Percentiles rank a stretch among this genome's conserved stretches.
phyloP scores from a whole-genome alignment of 257 asterid genomes.

The Ballota nigra region DNA sequence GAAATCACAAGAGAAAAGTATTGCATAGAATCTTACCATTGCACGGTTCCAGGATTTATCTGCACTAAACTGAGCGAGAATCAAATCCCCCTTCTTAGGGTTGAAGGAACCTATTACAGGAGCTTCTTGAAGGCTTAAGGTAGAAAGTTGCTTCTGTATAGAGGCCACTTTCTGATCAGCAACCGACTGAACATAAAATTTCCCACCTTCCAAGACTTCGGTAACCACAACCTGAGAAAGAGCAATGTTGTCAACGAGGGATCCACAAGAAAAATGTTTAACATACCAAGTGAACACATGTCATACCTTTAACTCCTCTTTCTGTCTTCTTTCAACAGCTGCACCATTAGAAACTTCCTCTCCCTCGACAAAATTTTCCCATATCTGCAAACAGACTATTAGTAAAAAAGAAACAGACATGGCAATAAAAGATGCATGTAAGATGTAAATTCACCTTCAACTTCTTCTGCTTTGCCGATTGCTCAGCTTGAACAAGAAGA shows the following conservation, averaged over 20 bases:
- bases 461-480: slow-evolving; percentile 86
- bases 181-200: slow-evolving; percentile 79
- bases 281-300: neutral
- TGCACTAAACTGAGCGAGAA: slow-evolving; percentile 81
- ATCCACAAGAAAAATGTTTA: neutral
- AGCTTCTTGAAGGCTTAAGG: slow-evolving; percentile 75
- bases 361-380: slow-evolving; percentile 79
- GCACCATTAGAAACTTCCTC: slow-evolving; percentile 63
- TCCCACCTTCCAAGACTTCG: slow-evolving; percentile 89
- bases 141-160: slow-evolving; percentile 79
- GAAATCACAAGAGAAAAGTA: neutral
- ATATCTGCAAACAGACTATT: slow-evolving; percentile 43
- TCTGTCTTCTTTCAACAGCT: slow-evolving; percentile 59
- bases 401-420: slow-evolving; percentile 15
- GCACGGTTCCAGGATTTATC: slow-evolving; percentile 99
- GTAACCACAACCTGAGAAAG: slow-evolving; percentile 68
- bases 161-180: slow-evolving; percentile 82
- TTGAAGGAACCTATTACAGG: slow-evolving; percentile 82
- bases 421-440: neutral
- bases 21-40: slow-evolving; percentile 53
- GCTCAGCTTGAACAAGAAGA: slow-evolving; percentile 87
- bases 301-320: slow-evolving; percentile 75
- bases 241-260: slow-evolving; percentile 1
- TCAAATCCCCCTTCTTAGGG: slow-evolving; percentile 86
- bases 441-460: slow-evolving; percentile 62